These are phyloP conservation scores for Beverwykella pulmonaria DNA, from an alignment of 495 filamentous ascomycete genomes.

Conservation along the genomic window DNA sequence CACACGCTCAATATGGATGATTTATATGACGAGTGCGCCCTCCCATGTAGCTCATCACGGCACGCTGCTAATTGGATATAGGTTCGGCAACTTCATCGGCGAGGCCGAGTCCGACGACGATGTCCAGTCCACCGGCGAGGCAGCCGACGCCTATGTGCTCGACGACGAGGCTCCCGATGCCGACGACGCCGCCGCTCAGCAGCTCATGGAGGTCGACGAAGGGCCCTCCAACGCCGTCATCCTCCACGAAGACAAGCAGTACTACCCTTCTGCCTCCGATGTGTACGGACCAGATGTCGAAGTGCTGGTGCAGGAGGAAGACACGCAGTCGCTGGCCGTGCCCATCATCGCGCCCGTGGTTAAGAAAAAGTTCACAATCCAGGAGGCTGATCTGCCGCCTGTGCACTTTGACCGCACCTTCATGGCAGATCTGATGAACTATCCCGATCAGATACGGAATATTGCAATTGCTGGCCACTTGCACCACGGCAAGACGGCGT, in stretches of 20 bases:
- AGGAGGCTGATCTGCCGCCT: constrained; percentile 86
- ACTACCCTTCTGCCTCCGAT: constrained; percentile 94
- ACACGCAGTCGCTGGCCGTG: constrained; percentile 87
- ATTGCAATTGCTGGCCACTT: constrained; percentile 89
- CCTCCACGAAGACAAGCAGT: constrained; percentile 98
- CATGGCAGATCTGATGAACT: constrained; percentile 96
- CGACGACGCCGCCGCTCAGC: constrained; percentile 64
- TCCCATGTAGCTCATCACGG: constrained; percentile 6
- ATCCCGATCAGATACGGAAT: constrained; percentile 90
- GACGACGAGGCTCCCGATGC: constrained; percentile 69
- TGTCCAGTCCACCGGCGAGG: constrained; percentile 66
- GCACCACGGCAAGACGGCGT: constrained; percentile 95
- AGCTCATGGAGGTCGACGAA: constrained; percentile 95
- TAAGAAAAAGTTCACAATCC: constrained; percentile 91
- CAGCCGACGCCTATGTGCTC: constrained; percentile 74
- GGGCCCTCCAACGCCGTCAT: constrained; percentile 97
- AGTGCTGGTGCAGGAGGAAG: constrained; percentile 94
- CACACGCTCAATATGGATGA: constrained; percentile 45
- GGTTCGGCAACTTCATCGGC: constrained; percentile 95
- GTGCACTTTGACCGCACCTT: constrained; percentile 86
- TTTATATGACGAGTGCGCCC: constrained; percentile 47
- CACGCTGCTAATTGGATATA: constrained; percentile 42
- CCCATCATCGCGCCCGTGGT: constrained; percentile 93
- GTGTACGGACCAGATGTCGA: constrained; percentile 94
- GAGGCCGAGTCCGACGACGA: constrained; percentile 90